A percentile compares a stretch with the other conserved stretches of the same genome.
These are phyloP conservation scores for Aspergillus funiculosus DNA, from an alignment of 495 filamentous ascomycete genomes.

Conservation along the genomic window DNA sequence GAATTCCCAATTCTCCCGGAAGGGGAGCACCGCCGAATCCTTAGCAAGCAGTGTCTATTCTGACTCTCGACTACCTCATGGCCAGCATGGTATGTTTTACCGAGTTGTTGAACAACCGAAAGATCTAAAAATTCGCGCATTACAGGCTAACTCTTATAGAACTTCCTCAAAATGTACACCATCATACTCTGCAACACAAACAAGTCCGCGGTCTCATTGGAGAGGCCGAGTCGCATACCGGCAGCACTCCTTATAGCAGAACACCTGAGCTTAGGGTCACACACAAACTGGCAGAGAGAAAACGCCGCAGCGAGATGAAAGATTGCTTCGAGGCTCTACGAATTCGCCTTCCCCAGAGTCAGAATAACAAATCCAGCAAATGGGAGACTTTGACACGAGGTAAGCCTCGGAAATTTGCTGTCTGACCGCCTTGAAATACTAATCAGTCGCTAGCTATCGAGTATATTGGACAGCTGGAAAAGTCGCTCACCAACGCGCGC, in stretches of 20 bases:
- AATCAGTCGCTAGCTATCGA: slow-evolving; percentile 33
- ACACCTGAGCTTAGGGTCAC: slow-evolving; percentile 93
- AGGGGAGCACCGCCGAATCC: slow-evolving; percentile 69
- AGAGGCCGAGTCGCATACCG: slow-evolving; percentile 49
- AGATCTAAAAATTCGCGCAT: background rate
- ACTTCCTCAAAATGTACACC: slow-evolving; percentile 53
- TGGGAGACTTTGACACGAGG: slow-evolving; percentile 98
- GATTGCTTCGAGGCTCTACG: slow-evolving; percentile 86
- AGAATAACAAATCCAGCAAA: slow-evolving; percentile 93
- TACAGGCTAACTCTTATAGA: slow-evolving; percentile 27
- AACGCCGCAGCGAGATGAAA: slow-evolving; percentile 97
- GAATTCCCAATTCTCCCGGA: slow-evolving; percentile 49
- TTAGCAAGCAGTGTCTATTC: slow-evolving; percentile 69
- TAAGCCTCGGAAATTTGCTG: too few species aligned
- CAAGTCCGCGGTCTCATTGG: slow-evolving; percentile 61
- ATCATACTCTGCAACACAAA: slow-evolving; percentile 72
- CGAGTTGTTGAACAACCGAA: too few species aligned
- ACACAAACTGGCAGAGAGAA: slow-evolving; percentile 93
- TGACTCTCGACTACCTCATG: slow-evolving; percentile 63
- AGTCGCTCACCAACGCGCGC: slow-evolving; percentile 25
- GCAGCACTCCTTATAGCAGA: slow-evolving; percentile 77
- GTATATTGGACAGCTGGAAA: slow-evolving; percentile 38
- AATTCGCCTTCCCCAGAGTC: slow-evolving; percentile 72
- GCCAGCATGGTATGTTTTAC: slow-evolving; percentile 52
- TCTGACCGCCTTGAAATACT: too few species aligned